These are phyloP conservation scores for Cyberlindnera subsufficiens DNA, from an alignment of 805 yeast genomes.

Conservation along the genomic window DNA sequence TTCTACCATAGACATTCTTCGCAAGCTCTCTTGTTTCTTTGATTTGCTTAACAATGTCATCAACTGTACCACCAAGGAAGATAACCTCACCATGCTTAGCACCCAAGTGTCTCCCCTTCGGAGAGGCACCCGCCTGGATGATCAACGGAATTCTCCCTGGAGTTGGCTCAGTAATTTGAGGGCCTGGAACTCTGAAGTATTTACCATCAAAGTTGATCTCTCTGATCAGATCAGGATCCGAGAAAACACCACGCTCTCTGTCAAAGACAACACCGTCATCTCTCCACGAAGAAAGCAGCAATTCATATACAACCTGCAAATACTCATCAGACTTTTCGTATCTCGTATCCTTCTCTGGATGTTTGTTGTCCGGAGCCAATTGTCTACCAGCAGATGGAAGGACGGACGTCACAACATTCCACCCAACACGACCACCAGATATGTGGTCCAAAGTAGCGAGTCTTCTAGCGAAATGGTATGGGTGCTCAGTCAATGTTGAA, in stretches of 20 bases:
- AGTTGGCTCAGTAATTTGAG: conserved; percentile 37
- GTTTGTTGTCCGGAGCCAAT: conserved; percentile 29
- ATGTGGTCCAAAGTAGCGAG: conserved; percentile 40
- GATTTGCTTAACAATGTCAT: not conserved
- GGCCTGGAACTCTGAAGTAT: conserved; percentile 33
- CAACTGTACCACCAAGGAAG: conserved; percentile 27
- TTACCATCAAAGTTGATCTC: conserved; percentile 37
- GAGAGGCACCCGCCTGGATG: conserved; percentile 42
- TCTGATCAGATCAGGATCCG: conserved; percentile 35
- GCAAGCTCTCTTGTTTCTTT: conserved; percentile 29
- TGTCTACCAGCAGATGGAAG: conserved; percentile 40
- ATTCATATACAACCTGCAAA: conserved; percentile 33
- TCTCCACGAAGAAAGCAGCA: conserved; percentile 38
- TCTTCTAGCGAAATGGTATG: conserved; percentile 39
- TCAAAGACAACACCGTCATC: conserved; percentile 31
- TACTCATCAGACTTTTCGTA: conserved; percentile 40
- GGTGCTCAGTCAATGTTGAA: conserved; percentile 39
- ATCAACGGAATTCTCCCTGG: conserved; percentile 39
- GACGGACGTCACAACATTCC: conserved; percentile 41
- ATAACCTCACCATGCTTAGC: conserved; percentile 41
- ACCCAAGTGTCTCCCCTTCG: conserved; percentile 36
- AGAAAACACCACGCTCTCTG: conserved; percentile 26
- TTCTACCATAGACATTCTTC: conserved; percentile 29
- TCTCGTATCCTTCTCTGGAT: conserved; percentile 37
- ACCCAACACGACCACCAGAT: conserved; percentile 40